Base-by-base conservation (phyloP, 2,329 filamentous ascomycete species). In the Aureobasidium sp. region DNA sequence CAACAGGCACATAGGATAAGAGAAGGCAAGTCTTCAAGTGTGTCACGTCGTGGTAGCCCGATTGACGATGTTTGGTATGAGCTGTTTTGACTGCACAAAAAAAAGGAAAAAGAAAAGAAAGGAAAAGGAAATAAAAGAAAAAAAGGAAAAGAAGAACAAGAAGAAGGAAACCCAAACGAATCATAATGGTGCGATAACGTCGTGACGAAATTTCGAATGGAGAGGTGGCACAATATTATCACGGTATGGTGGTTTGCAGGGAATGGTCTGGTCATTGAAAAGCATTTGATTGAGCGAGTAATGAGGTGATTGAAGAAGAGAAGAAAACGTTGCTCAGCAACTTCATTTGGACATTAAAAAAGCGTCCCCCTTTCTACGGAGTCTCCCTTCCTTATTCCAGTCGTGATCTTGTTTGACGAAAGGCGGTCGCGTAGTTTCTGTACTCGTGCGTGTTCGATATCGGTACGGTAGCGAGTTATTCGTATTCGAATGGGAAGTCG, bases 341-440 rank as follows among this genome's bases (percentile, higher is more conserved):
- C 39, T 57, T 34, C 12, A 45, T 44, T 45, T 7, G 25, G 22
- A 45, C 29, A 57, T 57, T 57, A 44, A 57, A 57, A 45, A 57
- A 25, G n/a, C n/a, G 15, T 45, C 11, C 34, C 25, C 27, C 45
- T 14, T 15, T 45, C 42, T 4, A 5, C 5, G 11, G 22, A 12
- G 9, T 25, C 36, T 14, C 25, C n/a, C 29, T 29, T 45, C 17
- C 27, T 7, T 2, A 1, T 34, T 17, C 3, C 22, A 22, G 53
- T 45, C 53, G 27, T 44, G 17, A 44, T 57, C 9, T 44, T 36
- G 15, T 17, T 20, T 20, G 29, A 20, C 8, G 51, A 5, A 39
- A 12, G 17, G 15, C 51, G 17, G 7, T 55, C n/a, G 44, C 29
- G 11, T 6, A 4, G 45, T 11, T 57, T 17, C 25, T 15, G 14